phyloP scores from a whole-genome alignment of 2,329 filamentous ascomycete genomes.

The Aureobasidium leucospermi region DNA sequence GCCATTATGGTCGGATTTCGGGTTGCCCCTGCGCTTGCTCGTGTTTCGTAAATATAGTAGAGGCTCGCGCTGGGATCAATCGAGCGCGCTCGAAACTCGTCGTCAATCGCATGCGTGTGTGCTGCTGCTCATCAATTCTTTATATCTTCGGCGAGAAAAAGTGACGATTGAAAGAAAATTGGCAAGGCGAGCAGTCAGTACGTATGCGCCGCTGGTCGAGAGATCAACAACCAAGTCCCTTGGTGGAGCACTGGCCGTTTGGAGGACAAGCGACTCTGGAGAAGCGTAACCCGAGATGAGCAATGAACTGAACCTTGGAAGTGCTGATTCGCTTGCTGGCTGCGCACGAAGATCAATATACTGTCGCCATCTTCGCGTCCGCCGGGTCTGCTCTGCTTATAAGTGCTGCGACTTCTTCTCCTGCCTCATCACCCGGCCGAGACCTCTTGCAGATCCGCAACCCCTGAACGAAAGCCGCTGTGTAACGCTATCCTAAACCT shows the following conservation, averaged over 20 bases:
- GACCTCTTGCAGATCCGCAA: background rate
- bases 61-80: background rate
- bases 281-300: background rate
- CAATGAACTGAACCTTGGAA: background rate
- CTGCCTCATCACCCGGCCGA: background rate
- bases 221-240: slow-evolving; percentile 10
- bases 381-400: background rate
- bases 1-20: background rate
- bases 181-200: slow-evolving; percentile 5
- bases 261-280: background rate
- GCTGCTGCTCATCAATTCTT: background rate
- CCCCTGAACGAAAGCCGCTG: slow-evolving; percentile 5
- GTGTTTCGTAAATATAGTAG: slow-evolving; percentile 1
- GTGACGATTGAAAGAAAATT: background rate
- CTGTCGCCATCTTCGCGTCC: background rate
- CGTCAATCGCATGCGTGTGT: background rate
- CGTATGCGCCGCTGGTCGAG: background rate
- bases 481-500: slow-evolving; percentile 3
- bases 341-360: background rate
- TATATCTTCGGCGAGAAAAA: background rate
- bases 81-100: background rate
- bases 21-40: background rate
- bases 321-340: background rate
- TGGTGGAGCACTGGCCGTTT: slow-evolving; percentile 9
- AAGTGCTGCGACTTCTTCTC: background rate